phyloP scores from a whole-genome alignment of 208 protist species.

The Angomonas desouzai region DNA sequence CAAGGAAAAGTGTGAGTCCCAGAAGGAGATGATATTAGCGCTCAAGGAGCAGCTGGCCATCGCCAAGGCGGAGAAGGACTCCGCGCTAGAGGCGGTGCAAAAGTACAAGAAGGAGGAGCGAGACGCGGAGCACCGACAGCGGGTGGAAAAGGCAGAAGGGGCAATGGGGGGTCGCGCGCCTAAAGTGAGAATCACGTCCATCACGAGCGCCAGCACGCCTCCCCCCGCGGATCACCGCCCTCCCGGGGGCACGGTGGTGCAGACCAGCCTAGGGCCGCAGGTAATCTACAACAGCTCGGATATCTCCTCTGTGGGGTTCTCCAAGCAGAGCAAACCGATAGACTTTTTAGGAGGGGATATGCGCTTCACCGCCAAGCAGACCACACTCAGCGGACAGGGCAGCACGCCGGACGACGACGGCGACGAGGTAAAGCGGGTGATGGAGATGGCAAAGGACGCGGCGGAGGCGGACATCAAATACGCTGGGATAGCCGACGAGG shows the following conservation, averaged over 20 bases:
- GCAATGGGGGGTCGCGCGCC: slow-evolving; percentile 15
- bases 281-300: slow-evolving; percentile 68
- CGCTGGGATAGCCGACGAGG: slow-evolving; percentile 34
- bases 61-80: slow-evolving; percentile 32
- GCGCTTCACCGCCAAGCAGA: slow-evolving; percentile 19
- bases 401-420: slow-evolving; percentile 32
- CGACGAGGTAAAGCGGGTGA: slow-evolving; percentile 35
- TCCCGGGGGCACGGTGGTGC: slow-evolving; percentile 40
- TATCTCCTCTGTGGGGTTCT: slow-evolving; percentile 73
- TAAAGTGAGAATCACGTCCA: not conserved
- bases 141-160: slow-evolving; percentile 20
- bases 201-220: not conserved
- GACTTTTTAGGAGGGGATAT: slow-evolving; percentile 48
- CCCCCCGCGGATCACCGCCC: not conserved
- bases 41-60: slow-evolving; percentile 37
- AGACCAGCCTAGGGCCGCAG: slow-evolving; percentile 40
- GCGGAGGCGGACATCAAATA: slow-evolving; percentile 46
- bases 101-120: slow-evolving; percentile 25
- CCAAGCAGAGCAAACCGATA: slow-evolving; percentile 18
- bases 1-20: slow-evolving; percentile 49
- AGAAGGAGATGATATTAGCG: slow-evolving; percentile 49
- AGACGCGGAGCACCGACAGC: slow-evolving; percentile 41
- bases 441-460: slow-evolving; percentile 42
- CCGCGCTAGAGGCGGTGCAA: slow-evolving; percentile 39
- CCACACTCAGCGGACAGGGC: slow-evolving; percentile 15